Base-by-base conservation (phyloP, 805 yeast species). In the Saturnispora dispora region DNA sequence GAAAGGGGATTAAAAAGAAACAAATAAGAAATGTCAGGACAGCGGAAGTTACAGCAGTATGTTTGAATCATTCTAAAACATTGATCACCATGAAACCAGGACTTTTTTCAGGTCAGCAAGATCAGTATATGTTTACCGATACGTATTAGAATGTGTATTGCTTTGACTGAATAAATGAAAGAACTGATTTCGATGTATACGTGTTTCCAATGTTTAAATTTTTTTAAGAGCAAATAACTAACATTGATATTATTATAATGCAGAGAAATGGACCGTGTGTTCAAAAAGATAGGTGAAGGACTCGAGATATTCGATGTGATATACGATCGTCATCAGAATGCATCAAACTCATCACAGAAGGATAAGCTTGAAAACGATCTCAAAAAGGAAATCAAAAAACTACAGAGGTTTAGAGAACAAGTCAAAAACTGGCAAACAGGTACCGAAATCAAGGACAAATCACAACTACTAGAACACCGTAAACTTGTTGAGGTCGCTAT, bases 251-350 rank as follows among this genome's bases (percentile, higher is more conserved):
- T 32, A 11, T 45, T 27, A 27, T 37, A 15, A 22, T 25, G 39
- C 37, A 69, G 72, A 65, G 85, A 79, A 69, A 76, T 79, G 64
- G 85, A 79, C 63, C 79, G 80, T 56, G 78, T 79, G 60, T 77
- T 78, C 68, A 79, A 79, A 63, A 79, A 78, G 65, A 78, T 79
- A 50, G 63, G 71, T 40, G 85, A 79, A 61, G 85, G 85, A 18
- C 64, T 79, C 46, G 73, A 72, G 50, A 70, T 71, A 48, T 79
- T 79, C 57, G 78, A 79, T 58, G 79, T 73, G 32, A 72, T 77
- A 42, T 75, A 79, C 58, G 82, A 79, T 36, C 74, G 81, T 58
- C 74, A 78, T 47, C 70, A 74, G 62, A 68, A 70, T 44, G 57
- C 54, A 15, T 69, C 79, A 15, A 77, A 74, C 46, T 70, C 74